Percentiles rank a stretch among this genome's conserved stretches.
Conservation (phyloP, 495 filamentous ascomycete species). For the Staphylotrichum tortipilum region DNA sequence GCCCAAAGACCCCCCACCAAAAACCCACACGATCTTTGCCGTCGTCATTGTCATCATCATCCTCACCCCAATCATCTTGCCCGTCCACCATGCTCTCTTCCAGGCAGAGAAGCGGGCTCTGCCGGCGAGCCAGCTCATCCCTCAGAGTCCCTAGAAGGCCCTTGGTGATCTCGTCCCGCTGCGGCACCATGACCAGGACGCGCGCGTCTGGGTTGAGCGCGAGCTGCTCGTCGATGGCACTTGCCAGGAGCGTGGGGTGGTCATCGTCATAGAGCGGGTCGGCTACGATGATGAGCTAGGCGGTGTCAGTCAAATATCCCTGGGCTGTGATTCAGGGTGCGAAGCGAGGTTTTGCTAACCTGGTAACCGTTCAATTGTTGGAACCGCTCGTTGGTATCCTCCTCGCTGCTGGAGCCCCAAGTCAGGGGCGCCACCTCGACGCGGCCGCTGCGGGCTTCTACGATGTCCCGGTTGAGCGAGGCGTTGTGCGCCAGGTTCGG, state of each 20-base stretch:
- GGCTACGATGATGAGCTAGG: slow-evolving; percentile 37
- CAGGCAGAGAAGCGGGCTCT: slow-evolving; percentile 20
- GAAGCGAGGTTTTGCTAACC: slow-evolving; percentile 14
- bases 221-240: slow-evolving; percentile 34
- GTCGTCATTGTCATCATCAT: slow-evolving; percentile 30
- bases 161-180: slow-evolving; percentile 34
- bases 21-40: slow-evolving; percentile 30
- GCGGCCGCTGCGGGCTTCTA: slow-evolving; percentile 29
- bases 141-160: slow-evolving; percentile 23
- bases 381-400: slow-evolving; percentile 29
- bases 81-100: slow-evolving; percentile 31
- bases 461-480: slow-evolving; percentile 25
- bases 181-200: slow-evolving; percentile 38
- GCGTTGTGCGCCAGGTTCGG: slow-evolving; percentile 36
- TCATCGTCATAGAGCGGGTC: slow-evolving; percentile 42
- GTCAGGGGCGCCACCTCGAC: slow-evolving; percentile 30
- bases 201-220: slow-evolving; percentile 26
- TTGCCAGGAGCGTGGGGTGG: slow-evolving; percentile 36
- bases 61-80: slow-evolving; percentile 40
- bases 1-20: slow-evolving; percentile 39
- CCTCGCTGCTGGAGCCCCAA: slow-evolving; percentile 32
- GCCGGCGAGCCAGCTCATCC: slow-evolving; percentile 14
- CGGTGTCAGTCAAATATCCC: too few relatives aligned
- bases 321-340: too few relatives aligned
- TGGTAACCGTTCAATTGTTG: slow-evolving; percentile 26